A percentile compares a stretch with the other conserved stretches of the same genome.
phyloP scores from a whole-genome alignment of 805 yeast genomes.

The Clavispora vitiphila region DNA sequence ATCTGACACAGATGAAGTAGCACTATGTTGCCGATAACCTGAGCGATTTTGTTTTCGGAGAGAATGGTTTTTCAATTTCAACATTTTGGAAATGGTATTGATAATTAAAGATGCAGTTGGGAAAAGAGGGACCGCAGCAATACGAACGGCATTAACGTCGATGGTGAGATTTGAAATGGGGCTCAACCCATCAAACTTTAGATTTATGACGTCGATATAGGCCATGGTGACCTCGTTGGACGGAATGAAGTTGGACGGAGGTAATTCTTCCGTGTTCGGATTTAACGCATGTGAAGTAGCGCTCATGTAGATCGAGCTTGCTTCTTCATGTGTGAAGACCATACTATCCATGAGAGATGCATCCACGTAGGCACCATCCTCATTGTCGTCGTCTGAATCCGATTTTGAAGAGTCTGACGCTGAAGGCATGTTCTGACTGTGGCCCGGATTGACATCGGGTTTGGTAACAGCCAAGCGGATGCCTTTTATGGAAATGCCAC shows the following conservation, averaged over 20 bases:
- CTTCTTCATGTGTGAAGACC: constrained; percentile 63
- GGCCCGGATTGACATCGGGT: constrained; percentile 35
- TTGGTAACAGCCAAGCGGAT: constrained; percentile 35
- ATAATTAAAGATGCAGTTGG: constrained; percentile 34
- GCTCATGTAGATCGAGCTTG: constrained; percentile 75
- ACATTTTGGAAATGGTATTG: constrained; percentile 32
- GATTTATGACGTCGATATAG: constrained; percentile 30
- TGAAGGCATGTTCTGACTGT: constrained; percentile 3
- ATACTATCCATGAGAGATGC: constrained; percentile 52
- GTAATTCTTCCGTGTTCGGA: not conserved
- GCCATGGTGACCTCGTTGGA: constrained; percentile 17
- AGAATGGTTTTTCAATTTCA: constrained; percentile 30
- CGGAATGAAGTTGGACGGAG: constrained; percentile 19
- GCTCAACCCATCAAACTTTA: constrained; percentile 47
- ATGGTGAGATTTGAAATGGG: constrained; percentile 31
- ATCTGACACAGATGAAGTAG: constrained; percentile 7
- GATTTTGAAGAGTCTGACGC: constrained; percentile 2
- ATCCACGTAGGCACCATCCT: constrained; percentile 26
- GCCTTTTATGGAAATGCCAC: constrained; percentile 38
- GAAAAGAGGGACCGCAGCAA: constrained; percentile 42
- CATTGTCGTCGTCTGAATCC: constrained; percentile 2
- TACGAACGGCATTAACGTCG: constrained; percentile 34
- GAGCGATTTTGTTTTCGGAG: constrained; percentile 12
- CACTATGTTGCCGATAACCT: constrained; percentile 20
- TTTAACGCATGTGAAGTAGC: constrained; percentile 49